Conservation (phyloP, 768 basidiomycete species). For the Russula sp. region DNA sequence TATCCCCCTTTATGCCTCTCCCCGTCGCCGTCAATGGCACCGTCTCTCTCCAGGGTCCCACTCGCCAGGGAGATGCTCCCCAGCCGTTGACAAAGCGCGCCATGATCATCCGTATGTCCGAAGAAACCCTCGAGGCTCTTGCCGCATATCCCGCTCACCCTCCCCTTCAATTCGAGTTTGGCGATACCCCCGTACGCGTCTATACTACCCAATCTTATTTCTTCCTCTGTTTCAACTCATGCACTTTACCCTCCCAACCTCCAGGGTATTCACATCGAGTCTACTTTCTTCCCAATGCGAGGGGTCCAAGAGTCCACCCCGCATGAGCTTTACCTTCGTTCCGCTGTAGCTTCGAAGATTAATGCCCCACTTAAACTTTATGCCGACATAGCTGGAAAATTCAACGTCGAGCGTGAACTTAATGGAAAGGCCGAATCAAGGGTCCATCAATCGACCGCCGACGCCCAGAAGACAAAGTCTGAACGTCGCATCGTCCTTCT, state of each 20-base stretch:
- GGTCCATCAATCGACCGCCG: conserved; percentile 33
- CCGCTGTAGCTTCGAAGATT: conserved; percentile 48
- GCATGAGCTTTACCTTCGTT: conserved; percentile 69
- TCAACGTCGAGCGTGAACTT: conserved; percentile 58
- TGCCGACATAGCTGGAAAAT: conserved; percentile 68
- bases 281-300: conserved; percentile 54
- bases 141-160: conserved; percentile 39
- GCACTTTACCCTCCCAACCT: neutral
- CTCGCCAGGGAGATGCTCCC: conserved; percentile 46
- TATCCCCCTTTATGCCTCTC: conserved; percentile 48
- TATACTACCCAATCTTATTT: neutral
- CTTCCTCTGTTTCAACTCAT: neutral
- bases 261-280: conserved; percentile 51
- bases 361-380: conserved; percentile 63
- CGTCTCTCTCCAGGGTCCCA: conserved; percentile 52
- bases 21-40: conserved; percentile 38
- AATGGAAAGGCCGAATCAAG: conserved; percentile 35
- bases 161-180: conserved; percentile 55
- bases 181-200: conserved; percentile 46
- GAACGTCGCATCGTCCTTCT: conserved; percentile 41
- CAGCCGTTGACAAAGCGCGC: conserved; percentile 62
- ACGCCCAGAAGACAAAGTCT: conserved; percentile 37
- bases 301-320: conserved; percentile 44
- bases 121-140: conserved; percentile 64
- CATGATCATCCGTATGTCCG: conserved; percentile 69